A percentile compares a stretch with the other conserved stretches of the same genome.
phyloP scores from a whole-genome alignment of 805 yeast genomes.

The Yamadazyma olivae region DNA sequence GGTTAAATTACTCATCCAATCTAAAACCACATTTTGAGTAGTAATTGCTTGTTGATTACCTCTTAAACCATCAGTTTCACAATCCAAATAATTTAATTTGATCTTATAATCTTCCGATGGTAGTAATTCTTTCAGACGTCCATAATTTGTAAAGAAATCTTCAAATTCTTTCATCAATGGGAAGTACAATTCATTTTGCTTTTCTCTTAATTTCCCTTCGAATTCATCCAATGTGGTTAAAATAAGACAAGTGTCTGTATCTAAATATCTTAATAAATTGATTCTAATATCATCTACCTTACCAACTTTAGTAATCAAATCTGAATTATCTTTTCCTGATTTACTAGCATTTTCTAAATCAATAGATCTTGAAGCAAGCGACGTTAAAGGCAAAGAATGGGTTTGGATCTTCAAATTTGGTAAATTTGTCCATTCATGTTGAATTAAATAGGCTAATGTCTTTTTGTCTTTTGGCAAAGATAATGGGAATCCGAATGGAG shows the following conservation, averaged over 20 bases:
- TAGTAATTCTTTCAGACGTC: slow-evolving; percentile 5
- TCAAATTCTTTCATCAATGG: slow-evolving; percentile 74
- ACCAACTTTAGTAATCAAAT: slow-evolving; percentile 59
- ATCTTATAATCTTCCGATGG: slow-evolving; percentile 23
- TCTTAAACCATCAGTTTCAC: slow-evolving; percentile 75
- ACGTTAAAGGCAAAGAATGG: slow-evolving; percentile 81
- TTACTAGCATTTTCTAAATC: slow-evolving; percentile 50
- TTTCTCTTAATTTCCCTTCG: slow-evolving; percentile 74
- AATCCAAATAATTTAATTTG: slow-evolving; percentile 62
- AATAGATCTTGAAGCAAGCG: slow-evolving; percentile 80
- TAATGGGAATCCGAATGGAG: slow-evolving; percentile 77
- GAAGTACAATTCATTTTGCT: slow-evolving; percentile 74
- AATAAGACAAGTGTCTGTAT: slow-evolving; percentile 89
- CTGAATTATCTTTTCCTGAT: slow-evolving; percentile 29
- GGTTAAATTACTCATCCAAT: slow-evolving; percentile 62
- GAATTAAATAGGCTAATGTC: slow-evolving; percentile 68
- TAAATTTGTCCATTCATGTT: slow-evolving; percentile 84
- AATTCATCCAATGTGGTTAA: slow-evolving; percentile 79
- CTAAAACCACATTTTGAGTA: slow-evolving; percentile 57
- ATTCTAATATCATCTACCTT: slow-evolving; percentile 53
- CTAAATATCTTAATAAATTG: slow-evolving; percentile 75
- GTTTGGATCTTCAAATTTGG: slow-evolving; percentile 66
- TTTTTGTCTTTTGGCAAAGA: slow-evolving; percentile 58
- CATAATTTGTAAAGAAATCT: slow-evolving; percentile 44
- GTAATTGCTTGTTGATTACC: slow-evolving; percentile 71